Percentiles rank a stretch among this genome's conserved stretches.
Evolutionary conservation across 176 grass and related monocot genomes (phyloP).

Genomic region (Poa pratensis): DNA sequence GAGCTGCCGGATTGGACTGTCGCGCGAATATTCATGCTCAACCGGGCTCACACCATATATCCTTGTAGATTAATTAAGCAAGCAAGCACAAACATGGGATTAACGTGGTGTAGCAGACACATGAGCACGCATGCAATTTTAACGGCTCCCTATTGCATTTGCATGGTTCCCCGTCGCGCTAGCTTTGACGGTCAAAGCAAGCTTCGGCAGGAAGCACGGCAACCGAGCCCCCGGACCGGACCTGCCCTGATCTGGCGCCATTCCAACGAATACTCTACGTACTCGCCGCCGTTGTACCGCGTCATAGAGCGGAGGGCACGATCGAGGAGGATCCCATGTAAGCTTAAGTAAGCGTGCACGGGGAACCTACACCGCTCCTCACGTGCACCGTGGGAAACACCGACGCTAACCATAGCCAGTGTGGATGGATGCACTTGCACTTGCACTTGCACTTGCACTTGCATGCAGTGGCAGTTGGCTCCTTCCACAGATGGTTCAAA

Average conservation of each 20-base stretch:
- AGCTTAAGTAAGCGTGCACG: neutral
- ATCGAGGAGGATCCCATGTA: slow-evolving; percentile 49
- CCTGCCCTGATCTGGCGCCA: slow-evolving; percentile 50
- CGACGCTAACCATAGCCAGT: neutral
- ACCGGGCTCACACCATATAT: no score
- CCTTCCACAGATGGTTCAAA: neutral
- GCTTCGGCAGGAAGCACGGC: slow-evolving; percentile 52
- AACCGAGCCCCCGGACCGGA: slow-evolving; percentile 34
- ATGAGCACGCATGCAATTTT: slow-evolving; percentile 11
- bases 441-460: no score
- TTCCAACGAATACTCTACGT: slow-evolving; percentile 49
- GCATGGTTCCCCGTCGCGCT: no score
- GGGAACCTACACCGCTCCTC: slow-evolving; percentile 46
- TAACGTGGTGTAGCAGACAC: no score
- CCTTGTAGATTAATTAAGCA: no score
- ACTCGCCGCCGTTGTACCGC: slow-evolving; percentile 39
- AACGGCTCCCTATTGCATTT: slow-evolving; percentile 11
- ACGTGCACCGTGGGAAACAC: slow-evolving; percentile 63
- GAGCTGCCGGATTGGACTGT: no score
- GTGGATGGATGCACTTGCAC: neutral
- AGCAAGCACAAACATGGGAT: no score
- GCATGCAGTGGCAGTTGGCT: neutral
- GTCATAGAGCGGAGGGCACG: neutral
- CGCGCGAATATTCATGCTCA: no score
- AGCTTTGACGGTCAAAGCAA: slow-evolving; percentile 67